A percentile compares a stretch with the other conserved stretches of the same genome.
phyloP scores from a whole-genome alignment of 441 rosid genomes.

The Eruca vesicaria region DNA sequence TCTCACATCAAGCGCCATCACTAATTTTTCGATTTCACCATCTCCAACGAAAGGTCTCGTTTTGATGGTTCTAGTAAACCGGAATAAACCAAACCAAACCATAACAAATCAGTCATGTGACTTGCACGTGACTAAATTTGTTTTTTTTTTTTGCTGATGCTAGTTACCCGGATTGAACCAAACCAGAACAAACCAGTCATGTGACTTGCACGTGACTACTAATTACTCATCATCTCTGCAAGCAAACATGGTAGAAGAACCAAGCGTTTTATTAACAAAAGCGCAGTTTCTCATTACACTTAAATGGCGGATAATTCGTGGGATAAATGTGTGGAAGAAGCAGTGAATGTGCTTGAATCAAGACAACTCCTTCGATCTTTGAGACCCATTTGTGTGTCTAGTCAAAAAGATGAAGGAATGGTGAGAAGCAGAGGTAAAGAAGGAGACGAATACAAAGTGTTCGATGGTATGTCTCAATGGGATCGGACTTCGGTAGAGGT shows the following conservation, averaged over 20 bases:
- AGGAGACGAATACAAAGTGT: slow-evolving; percentile 54
- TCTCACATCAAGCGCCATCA: slow-evolving; percentile 39
- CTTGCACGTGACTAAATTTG: slow-evolving; percentile 10
- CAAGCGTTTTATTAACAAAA: background rate
- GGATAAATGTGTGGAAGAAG: slow-evolving; percentile 71
- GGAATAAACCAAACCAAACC: slow-evolving; percentile 10
- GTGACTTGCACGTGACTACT: slow-evolving; percentile 17
- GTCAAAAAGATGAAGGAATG: background rate
- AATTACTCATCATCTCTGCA: background rate
- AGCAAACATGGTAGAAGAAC: background rate
- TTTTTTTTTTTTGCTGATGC: background rate
- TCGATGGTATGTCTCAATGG: slow-evolving; percentile 69
- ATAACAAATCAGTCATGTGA: slow-evolving; percentile 17
- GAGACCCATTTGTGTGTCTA: slow-evolving; percentile 60
- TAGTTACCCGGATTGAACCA: slow-evolving; percentile 14
- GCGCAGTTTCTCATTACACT: background rate
- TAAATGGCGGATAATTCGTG: slow-evolving; percentile 50
- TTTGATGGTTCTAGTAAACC: slow-evolving; percentile 11
- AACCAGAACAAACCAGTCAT: slow-evolving; percentile 18
- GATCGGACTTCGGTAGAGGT: slow-evolving; percentile 77
- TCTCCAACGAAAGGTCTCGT: background rate
- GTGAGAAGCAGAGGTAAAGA: slow-evolving; percentile 10
- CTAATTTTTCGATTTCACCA: slow-evolving; percentile 1
- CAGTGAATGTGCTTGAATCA: slow-evolving; percentile 64
- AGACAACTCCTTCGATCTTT: slow-evolving; percentile 70